A percentile compares a stretch with the other conserved stretches of the same genome.
Evolutionary conservation across 257 asterid species (phyloP).

Genomic region (Rauvolfia tetraphylla): DNA sequence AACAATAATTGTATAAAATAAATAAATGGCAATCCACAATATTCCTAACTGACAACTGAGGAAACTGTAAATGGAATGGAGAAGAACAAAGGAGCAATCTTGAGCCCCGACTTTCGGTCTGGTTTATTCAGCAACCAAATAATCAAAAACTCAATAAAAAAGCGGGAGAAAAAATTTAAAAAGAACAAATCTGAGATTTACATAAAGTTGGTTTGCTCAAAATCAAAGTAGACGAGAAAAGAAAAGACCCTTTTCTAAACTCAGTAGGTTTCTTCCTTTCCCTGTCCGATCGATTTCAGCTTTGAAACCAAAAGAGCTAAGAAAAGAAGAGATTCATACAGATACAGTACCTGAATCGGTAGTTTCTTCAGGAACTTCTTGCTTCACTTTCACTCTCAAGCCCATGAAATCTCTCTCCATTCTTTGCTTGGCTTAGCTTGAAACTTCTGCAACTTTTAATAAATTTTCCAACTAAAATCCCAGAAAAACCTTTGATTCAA

Average conservation of each 20-base stretch:
- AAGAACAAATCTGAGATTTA: not conserved
- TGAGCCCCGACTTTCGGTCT: not conserved
- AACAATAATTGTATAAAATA: slow-evolving; percentile 3
- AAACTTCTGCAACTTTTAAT: not conserved
- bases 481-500: not conserved
- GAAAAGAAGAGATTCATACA: not conserved
- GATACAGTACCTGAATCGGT: slow-evolving; percentile 45
- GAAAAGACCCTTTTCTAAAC: not conserved
- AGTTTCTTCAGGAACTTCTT: slow-evolving; percentile 46
- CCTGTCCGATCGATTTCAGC: not conserved
- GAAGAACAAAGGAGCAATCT: not conserved
- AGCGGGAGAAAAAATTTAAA: not conserved
- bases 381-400: slow-evolving; percentile 45
- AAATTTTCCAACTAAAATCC: not conserved
- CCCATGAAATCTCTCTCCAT: slow-evolving; percentile 62
- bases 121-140: not conserved
- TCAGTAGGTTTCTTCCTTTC: slow-evolving; percentile 4
- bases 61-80: slow-evolving; percentile 3
- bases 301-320: not conserved
- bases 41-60: not conserved
- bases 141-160: not conserved
- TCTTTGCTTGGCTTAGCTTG: not conserved
- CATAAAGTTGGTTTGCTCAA: not conserved
- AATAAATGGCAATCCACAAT: not conserved
- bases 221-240: not conserved